phyloP scores from a whole-genome alignment of 2,329 filamentous ascomycete species.

The Venturia pyrina region DNA sequence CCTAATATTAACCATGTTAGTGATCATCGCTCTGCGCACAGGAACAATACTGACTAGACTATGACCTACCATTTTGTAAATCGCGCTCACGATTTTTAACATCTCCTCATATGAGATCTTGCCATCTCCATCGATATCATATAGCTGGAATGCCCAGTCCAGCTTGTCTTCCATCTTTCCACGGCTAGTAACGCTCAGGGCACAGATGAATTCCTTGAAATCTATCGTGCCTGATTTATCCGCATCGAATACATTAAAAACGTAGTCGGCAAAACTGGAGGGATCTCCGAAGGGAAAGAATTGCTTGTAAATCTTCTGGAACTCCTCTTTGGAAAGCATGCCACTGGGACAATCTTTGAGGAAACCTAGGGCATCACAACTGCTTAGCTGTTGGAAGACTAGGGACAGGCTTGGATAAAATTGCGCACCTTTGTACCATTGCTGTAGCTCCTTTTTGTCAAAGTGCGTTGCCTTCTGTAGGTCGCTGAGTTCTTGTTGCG shows the following conservation, averaged over 20 bases:
- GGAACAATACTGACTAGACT: neutral
- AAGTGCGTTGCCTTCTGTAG: slow-evolving; percentile 97
- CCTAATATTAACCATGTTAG: slow-evolving; percentile 42
- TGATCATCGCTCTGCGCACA: neutral
- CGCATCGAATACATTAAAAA: slow-evolving; percentile 97
- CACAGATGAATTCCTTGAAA: slow-evolving; percentile 99
- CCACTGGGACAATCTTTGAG: slow-evolving; percentile 96
- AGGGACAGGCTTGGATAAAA: neutral
- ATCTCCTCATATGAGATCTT: slow-evolving; percentile 99
- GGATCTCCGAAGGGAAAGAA: slow-evolving; percentile 99
- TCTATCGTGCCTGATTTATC: slow-evolving; percentile 97
- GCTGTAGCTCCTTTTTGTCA: slow-evolving; percentile 98
- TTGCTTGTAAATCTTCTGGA: slow-evolving; percentile 98
- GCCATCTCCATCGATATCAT: slow-evolving; percentile 97
- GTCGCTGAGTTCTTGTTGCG: slow-evolving; percentile 88
- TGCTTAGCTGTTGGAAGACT: neutral
- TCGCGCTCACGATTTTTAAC: slow-evolving; percentile 96
- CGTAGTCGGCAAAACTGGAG: slow-evolving; percentile 94
- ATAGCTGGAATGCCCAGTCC: slow-evolving; percentile 98
- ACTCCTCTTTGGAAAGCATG: slow-evolving; percentile 95
- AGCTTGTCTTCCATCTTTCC: slow-evolving; percentile 99
- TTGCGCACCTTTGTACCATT: slow-evolving; percentile 94
- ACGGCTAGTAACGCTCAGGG: slow-evolving; percentile 88
- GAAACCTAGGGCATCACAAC: slow-evolving; percentile 55
- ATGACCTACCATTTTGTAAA: slow-evolving; percentile 88